Base-by-base conservation (phyloP, 2,329 filamentous ascomycete species). In the Beauveria sp. region DNA sequence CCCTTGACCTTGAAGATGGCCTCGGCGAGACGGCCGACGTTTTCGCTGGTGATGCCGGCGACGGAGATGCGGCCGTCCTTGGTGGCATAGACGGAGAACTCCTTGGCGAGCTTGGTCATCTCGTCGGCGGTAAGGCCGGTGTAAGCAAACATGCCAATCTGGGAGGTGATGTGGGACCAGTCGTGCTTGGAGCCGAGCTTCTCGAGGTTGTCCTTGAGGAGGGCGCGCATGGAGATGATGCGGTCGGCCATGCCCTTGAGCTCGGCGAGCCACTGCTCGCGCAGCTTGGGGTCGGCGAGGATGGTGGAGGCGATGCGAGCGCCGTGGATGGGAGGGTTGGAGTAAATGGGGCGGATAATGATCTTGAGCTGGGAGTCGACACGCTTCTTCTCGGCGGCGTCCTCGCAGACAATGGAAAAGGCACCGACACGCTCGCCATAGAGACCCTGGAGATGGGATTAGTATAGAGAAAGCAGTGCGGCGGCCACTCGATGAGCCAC, bases 91-190 rank as follows among this genome's bases (percentile, higher is more conserved):
- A 99, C 93, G 63, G 91, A 96, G 84, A 94, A 91, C 81, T 97
- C 91, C 82, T 96, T 92, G 67, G 92, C 91, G 64, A 99, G 83
- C 70, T 80, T 80, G 61, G 93, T 89, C 91, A 97, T 97, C 80
- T 97, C 90, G 78, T 93, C 88, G 60, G 92, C 80, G 69, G 83
- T 93, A 70, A 99, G 81, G 64, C 94, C 94, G 57, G 94, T 99
- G 84, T 96, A 99, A 69, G 94, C 93, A 73, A 99, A 99, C 94
- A 99, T 99, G 80, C 94, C 94, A 71, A 99, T 99, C 85, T 96
- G 91, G 78, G 84, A 92, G 68, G 94, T 97, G 79, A 99, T 99
- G 83, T 99, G 94, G 75, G 88, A 90, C 94, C 94, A 99, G 82
- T 97, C 91, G 78, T 96, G 91, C 84, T 92, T 92, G 82, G 90